Percentiles rank a stretch among this genome's conserved stretches.
phyloP scores from a whole-genome alignment of 2,329 filamentous ascomycete genomes.

The Venturia effusa region DNA sequence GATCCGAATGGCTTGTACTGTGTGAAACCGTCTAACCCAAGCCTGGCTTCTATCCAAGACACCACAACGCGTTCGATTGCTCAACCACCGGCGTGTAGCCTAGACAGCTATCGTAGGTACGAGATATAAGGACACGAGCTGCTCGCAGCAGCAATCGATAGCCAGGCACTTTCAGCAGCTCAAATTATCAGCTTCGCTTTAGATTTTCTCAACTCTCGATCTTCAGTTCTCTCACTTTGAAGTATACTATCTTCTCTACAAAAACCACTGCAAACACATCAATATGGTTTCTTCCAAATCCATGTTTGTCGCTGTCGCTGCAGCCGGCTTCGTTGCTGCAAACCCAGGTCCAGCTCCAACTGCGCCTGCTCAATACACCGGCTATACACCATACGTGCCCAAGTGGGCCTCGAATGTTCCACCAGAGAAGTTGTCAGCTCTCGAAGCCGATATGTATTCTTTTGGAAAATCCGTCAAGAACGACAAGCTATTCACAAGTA shows the following conservation, averaged over 20 bases:
- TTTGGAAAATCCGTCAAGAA: not conserved
- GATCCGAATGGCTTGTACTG: not conserved
- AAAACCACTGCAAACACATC: not conserved
- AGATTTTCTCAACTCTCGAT: not conserved
- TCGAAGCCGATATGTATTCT: constrained; percentile 2
- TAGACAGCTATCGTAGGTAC: not conserved
- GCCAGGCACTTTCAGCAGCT: not conserved
- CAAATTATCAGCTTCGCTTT: not conserved
- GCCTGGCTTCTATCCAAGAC: constrained; percentile 7
- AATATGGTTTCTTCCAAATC: constrained; percentile 3
- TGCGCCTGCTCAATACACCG: not conserved
- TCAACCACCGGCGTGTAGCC: not conserved
- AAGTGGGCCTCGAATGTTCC: not conserved
- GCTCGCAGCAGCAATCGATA: not conserved
- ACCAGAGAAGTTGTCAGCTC: constrained; percentile 2
- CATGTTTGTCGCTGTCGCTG: not conserved
- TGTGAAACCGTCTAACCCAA: constrained; percentile 6
- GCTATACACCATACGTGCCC: not conserved
- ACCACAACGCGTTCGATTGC: not conserved
- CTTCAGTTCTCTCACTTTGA: not conserved
- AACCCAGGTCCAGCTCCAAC: not conserved
- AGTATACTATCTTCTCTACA: not conserved
- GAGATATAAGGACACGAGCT: constrained; percentile 1
- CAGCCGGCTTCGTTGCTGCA: not conserved
- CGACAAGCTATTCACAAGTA: not conserved